Evolutionary conservation across 352 stramenopile genomes (phyloP), one percentile per base, ranked within the genome.

Genomic region (Pythium aristosporum): DNA sequence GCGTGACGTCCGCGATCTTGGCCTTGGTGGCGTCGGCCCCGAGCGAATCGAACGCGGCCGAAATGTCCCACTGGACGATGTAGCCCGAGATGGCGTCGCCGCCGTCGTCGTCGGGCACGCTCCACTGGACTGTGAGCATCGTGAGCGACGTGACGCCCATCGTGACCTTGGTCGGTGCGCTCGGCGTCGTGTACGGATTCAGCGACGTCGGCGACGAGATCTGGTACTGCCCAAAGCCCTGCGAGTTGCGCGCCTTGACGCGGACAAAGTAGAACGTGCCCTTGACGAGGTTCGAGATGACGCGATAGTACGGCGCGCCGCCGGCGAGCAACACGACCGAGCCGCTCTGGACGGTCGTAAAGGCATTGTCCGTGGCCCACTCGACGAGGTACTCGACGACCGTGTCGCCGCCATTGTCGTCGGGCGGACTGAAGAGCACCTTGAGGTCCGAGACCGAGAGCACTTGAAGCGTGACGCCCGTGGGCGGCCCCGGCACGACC

Each of bases 331-430:
- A 51, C 25, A 77, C 59, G n/a, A 89, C 73, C 5, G 75, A 30
- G 0, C 69, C 64, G 23, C 65, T 83, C 8, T 73, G 67, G 21
- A 75, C 59, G 5, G 67, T 76, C 11, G 76, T 74, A 63, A 98
- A 99, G 21, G 65, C 77, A 15, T 73, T 59, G 61, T 84, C 67
- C 0, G 77, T 88, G 12, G 92, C 81, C 83, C 97, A 99, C 71
- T 98, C 85, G 9, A 99, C 76, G 57, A 95, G 65, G 63, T 98
- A 99, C 42, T 93, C 82, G 36, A 84, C 81, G 28, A 99, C 79
- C 0, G 85, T 83, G 57, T 94, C 89, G 5, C 89, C 91, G 16
- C 94, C 88, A 44, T 97, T 74, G 63, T 89, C 81, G 55, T 84
- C 67, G 0, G 94, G 93, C 21, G 85, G 79, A 56, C 78, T 94